Base-by-base conservation (phyloP, 306 rosid species). In the Urtica urens region DNA sequence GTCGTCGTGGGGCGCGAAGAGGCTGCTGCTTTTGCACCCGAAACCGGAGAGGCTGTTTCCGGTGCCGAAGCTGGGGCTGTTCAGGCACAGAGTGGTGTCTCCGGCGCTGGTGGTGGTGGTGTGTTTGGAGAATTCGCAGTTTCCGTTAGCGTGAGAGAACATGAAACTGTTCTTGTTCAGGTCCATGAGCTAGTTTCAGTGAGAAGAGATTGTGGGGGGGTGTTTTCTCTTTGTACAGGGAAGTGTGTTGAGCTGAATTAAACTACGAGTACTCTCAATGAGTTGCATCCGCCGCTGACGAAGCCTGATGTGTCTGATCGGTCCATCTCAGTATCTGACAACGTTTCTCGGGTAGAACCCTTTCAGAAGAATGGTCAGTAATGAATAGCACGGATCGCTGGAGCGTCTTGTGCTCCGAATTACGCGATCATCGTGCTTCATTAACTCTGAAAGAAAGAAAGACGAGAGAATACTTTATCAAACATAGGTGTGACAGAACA, bases 331-430 rank as follows among this genome's bases (percentile, higher is more conserved):
- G 62, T 77, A 87, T 87, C 81, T 88, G 72, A 88, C 73, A 28
- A 84, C 95, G 46, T 90, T 92, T 63, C 87, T 66, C n/a, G 95
- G 93, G 62, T 78, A 79, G 79, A 90, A 90, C 50, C 88, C 96
- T 66, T 78, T 78, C 17, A 71, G 60, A 55, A 83, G 79, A 69
- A 58, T 53, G 37, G 65, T 70, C 53, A 59, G 60, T 51, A 78
- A 20, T 37, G 66, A 72, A 40, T 51, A 40, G 47, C 63, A 67
- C 49, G 62, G 67, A 31, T 78, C 65, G 8, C 55, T 48, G 95
- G 95, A 79, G 93, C 93, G 72, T 54, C 60, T 54, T 49, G 58
- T 79, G 90, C 90, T 74, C 90, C 97, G 64, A 64, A 53, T 38
- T 53, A 51, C 60, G 49, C 59, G 72, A 63, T 49, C 86, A 79